Conservation (phyloP, 768 basidiomycete species). For the Gymnopilus junonius region DNA sequence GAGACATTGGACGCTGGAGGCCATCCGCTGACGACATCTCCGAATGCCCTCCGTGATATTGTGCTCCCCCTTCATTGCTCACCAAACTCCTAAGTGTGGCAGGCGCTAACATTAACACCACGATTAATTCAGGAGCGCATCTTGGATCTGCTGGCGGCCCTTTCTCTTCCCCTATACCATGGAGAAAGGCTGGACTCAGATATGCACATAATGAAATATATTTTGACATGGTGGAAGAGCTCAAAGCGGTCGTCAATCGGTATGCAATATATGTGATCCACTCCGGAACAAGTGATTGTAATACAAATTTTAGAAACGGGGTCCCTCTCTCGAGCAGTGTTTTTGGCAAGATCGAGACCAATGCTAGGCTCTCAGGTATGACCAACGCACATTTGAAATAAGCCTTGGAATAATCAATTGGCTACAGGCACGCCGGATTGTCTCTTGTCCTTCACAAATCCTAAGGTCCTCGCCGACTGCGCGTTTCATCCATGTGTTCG, state of each 20-base stretch:
- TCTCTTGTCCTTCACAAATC: constrained; percentile 74
- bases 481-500: constrained; percentile 94
- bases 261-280: constrained; percentile 34
- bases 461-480: constrained; percentile 73
- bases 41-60: constrained; percentile 90
- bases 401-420: constrained; percentile 7
- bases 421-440: constrained; percentile 86
- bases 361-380: constrained; percentile 77
- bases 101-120: constrained; percentile 52
- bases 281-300: constrained; percentile 6
- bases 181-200: constrained; percentile 84
- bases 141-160: constrained; percentile 47
- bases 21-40: constrained; percentile 88
- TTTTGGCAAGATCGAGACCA: constrained; percentile 79
- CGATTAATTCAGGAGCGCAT: constrained; percentile 49
- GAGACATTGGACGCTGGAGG: constrained; percentile 95
- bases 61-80: constrained; percentile 91
- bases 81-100: constrained; percentile 66
- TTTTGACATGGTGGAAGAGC: constrained; percentile 86
- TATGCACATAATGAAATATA: constrained; percentile 92
- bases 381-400: background rate
- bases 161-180: constrained; percentile 92
- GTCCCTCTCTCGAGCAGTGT: constrained; percentile 67
- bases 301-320: constrained; percentile 57
- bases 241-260: constrained; percentile 82